Percentiles rank a stretch among this genome's conserved stretches.
Evolutionary conservation across 163 green algal species (phyloP).

Genomic region (Prototheca cutis): DNA sequence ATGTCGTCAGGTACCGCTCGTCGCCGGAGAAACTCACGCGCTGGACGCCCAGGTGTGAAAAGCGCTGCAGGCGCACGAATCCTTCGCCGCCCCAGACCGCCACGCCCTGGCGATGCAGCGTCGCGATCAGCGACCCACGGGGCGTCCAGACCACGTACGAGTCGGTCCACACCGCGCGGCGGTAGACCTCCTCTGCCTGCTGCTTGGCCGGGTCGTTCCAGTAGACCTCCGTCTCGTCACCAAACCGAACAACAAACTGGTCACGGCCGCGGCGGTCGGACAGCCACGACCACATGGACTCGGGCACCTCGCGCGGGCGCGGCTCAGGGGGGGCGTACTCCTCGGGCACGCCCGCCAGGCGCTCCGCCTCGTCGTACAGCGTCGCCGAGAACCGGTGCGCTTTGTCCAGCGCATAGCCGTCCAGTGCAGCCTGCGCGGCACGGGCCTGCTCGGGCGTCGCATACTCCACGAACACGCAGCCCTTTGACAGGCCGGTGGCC

Average conservation of each 20-base stretch:
- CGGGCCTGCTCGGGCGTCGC: slow-evolving; percentile 41
- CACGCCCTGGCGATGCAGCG: slow-evolving; percentile 73
- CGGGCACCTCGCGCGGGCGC: slow-evolving; percentile 32
- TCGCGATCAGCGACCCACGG: slow-evolving; percentile 62
- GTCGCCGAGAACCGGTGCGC: slow-evolving; percentile 79
- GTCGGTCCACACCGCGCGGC: slow-evolving; percentile 84
- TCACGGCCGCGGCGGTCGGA: slow-evolving; percentile 81
- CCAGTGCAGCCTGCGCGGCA: slow-evolving; percentile 32
- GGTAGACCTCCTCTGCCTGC: slow-evolving; percentile 43
- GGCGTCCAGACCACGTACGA: slow-evolving; percentile 89
- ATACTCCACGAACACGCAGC: slow-evolving; percentile 95
- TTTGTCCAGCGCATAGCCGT: slow-evolving; percentile 95
- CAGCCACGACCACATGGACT: slow-evolving; percentile 59
- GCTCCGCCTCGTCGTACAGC: slow-evolving; percentile 92
- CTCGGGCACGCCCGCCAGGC: slow-evolving; percentile 68
- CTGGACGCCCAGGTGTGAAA: slow-evolving; percentile 40
- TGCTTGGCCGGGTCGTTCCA: slow-evolving; percentile 80
- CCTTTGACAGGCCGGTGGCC: slow-evolving; percentile 63
- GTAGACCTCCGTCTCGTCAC: slow-evolving; percentile 75
- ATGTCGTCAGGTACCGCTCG: slow-evolving; percentile 82
- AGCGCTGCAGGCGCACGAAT: slow-evolving; percentile 59
- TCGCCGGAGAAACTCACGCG: slow-evolving; percentile 77
- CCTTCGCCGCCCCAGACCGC: slow-evolving; percentile 81
- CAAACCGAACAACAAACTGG: slow-evolving; percentile 83
- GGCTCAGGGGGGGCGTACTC: slow-evolving; percentile 53